These are phyloP conservation scores for Cytospora piceicola DNA, from an alignment of 2,329 filamentous ascomycete species.

Conservation along the genomic window DNA sequence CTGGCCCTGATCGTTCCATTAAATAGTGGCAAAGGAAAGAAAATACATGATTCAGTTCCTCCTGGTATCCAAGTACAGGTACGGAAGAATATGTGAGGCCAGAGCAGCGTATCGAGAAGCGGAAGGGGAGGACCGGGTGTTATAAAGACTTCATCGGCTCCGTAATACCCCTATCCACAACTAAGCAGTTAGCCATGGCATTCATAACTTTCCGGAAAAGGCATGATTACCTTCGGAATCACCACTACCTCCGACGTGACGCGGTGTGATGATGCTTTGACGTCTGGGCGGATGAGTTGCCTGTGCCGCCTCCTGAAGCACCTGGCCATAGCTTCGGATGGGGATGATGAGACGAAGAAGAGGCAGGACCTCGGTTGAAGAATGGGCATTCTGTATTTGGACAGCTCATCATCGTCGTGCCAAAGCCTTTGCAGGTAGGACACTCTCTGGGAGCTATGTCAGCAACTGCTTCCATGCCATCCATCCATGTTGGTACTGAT, in stretches of 20 bases:
- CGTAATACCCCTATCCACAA: background rate
- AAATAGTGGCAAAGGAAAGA: background rate
- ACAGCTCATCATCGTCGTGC: background rate
- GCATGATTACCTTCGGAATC: background rate
- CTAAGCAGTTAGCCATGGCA: background rate
- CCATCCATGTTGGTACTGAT: background rate
- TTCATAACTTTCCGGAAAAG: too few species aligned
- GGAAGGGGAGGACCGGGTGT: background rate
- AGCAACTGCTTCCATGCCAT: background rate
- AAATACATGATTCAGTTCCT: background rate
- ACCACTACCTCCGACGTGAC: conserved; percentile 11
- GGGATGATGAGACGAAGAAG: background rate
- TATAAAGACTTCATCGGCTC: background rate
- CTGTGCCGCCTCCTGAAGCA: background rate
- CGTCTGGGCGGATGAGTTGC: conserved; percentile 10
- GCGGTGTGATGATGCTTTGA: conserved; percentile 9
- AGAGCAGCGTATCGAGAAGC: background rate
- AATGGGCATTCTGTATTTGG: background rate
- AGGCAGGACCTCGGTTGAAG: background rate
- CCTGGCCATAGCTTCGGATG: background rate
- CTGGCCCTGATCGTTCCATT: background rate
- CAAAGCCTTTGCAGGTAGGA: conserved; percentile 12
- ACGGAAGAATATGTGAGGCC: background rate
- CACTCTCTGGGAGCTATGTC: background rate
- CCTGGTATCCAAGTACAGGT: too few species aligned